Conservation (phyloP, 2,329 filamentous ascomycete genomes). For the Verticillium nonalfalfae region DNA sequence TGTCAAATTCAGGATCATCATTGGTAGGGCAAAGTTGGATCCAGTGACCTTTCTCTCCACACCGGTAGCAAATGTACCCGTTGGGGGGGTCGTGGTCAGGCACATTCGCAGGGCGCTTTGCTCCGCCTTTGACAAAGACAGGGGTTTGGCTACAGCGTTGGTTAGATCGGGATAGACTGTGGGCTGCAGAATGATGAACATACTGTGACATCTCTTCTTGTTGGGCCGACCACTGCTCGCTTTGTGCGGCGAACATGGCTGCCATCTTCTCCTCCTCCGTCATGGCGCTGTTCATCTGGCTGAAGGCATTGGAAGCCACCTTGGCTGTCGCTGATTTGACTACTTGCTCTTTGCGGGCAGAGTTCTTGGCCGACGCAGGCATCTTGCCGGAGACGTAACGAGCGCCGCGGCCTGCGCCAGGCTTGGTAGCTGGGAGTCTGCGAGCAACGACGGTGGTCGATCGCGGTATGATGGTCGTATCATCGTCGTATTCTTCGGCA, state of each 20-base stretch:
- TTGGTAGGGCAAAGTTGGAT: conserved; percentile 98
- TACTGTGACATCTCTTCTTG: conserved; percentile 88
- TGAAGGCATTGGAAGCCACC: conserved; percentile 49
- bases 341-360: conserved; percentile 57
- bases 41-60: conserved; percentile 98
- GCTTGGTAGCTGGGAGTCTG: conserved; percentile 74
- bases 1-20: conserved; percentile 92
- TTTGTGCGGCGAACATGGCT: conserved; percentile 85
- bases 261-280: conserved; percentile 92
- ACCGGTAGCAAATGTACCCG: conserved; percentile 94
- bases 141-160: conserved; percentile 50
- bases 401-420: conserved; percentile 83
- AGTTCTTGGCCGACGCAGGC: conserved; percentile 80
- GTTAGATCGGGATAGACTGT: not conserved
- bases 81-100: conserved; percentile 90
- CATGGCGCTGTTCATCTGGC: conserved; percentile 68
- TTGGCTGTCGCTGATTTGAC: conserved; percentile 53
- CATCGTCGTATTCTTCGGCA: conserved; percentile 82
- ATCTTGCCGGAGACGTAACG: conserved; percentile 96
- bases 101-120: conserved; percentile 66
- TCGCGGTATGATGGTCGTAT: conserved; percentile 93
- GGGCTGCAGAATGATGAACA: conserved; percentile 20
- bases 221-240: conserved; percentile 86
- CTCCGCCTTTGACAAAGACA: conserved; percentile 49
- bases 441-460: conserved; percentile 91